Conservation (phyloP, 2,329 filamentous ascomycete genomes). For the Rhinocladiella mackenziei region DNA sequence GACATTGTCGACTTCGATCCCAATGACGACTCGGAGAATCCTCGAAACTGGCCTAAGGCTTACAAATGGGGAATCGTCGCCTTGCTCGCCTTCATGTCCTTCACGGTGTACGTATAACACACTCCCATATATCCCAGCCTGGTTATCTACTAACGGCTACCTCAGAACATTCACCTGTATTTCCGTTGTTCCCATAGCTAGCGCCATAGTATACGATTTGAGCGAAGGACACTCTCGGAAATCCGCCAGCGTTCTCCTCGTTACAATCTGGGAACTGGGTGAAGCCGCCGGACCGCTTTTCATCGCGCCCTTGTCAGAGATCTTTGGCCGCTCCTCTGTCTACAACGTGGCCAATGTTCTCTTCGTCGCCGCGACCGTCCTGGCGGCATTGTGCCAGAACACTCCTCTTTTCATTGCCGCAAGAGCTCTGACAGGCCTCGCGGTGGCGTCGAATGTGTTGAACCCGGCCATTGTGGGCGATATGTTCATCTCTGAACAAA, state of each 20-base stretch:
- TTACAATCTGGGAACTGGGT: slow-evolving; percentile 50
- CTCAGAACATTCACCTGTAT: slow-evolving; percentile 57
- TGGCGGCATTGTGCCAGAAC: slow-evolving; percentile 39
- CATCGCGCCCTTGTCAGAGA: slow-evolving; percentile 45
- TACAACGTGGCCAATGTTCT: slow-evolving; percentile 41
- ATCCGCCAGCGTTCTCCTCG: slow-evolving; percentile 49
- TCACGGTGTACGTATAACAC: slow-evolving; percentile 27
- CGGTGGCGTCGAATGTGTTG: slow-evolving; percentile 52
- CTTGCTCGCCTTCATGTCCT: slow-evolving; percentile 27
- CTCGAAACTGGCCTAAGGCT: slow-evolving; percentile 25
- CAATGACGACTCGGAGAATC: slow-evolving; percentile 28
- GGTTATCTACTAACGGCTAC: neutral
- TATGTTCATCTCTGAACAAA: slow-evolving; percentile 55
- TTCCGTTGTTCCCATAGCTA: slow-evolving; percentile 53
- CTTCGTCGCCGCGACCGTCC: slow-evolving; percentile 43
- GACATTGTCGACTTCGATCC: slow-evolving; percentile 27
- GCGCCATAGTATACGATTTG: slow-evolving; percentile 48
- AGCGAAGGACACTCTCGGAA: slow-evolving; percentile 38
- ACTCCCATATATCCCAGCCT: neutral
- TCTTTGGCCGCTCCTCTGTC: slow-evolving; percentile 40
- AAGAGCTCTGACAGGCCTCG: slow-evolving; percentile 43
- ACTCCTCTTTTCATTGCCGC: slow-evolving; percentile 41
- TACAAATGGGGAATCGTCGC: slow-evolving; percentile 29
- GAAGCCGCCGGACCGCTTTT: slow-evolving; percentile 46
- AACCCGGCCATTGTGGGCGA: slow-evolving; percentile 63